Conservation (phyloP, 352 stramenopile genomes). For the Globisporangium radiosum region DNA sequence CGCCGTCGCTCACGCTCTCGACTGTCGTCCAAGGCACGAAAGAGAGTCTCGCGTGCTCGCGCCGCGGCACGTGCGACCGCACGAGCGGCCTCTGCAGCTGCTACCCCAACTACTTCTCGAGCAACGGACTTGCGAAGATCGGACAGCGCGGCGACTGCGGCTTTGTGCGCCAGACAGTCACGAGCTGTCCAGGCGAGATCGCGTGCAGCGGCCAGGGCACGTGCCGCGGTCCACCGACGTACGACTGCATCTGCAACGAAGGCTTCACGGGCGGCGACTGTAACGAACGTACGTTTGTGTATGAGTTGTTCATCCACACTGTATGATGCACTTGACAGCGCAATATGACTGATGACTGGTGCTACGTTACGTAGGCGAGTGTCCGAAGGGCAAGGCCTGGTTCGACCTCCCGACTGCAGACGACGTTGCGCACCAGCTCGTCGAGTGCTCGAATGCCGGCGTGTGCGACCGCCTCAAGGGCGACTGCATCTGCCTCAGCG, state of each 20-base stretch:
- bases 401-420: conserved; percentile 45
- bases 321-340: no score
- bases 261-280: conserved; percentile 70
- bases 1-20: conserved; percentile 35
- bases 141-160: conserved; percentile 90
- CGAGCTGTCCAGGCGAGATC: conserved; percentile 60
- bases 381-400: conserved; percentile 63
- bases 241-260: conserved; percentile 77
- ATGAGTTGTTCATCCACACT: no score
- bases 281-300: conserved; percentile 31
- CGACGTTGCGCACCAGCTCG: conserved; percentile 46
- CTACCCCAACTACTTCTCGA: conserved; percentile 82
- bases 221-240: conserved; percentile 62
- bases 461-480: conserved; percentile 61
- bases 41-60: conserved; percentile 83
- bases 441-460: conserved; percentile 71
- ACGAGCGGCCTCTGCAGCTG: conserved; percentile 72
- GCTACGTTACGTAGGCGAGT: conserved; percentile 15
- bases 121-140: conserved; percentile 68
- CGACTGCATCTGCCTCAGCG: conserved; percentile 51
- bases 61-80: conserved; percentile 77
- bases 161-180: conserved; percentile 55
- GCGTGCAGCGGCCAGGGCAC: conserved; percentile 69
- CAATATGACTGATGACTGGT: no score
- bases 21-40: conserved; percentile 83